Evolutionary conservation across 768 basidiomycete genomes (phyloP).

Genomic region (Candolleomyces efflorescens): DNA sequence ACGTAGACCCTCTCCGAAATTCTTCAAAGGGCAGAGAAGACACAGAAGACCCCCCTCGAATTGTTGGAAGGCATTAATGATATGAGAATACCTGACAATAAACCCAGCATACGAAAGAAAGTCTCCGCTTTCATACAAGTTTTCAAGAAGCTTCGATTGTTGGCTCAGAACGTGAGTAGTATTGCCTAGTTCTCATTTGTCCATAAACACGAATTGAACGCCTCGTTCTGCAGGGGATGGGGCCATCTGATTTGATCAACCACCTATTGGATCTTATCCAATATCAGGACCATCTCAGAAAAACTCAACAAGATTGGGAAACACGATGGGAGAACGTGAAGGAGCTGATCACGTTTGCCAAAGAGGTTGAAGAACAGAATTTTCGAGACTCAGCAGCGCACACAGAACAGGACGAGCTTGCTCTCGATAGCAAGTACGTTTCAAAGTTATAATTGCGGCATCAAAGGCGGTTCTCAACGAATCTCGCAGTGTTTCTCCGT

Average conservation of each 20-base stretch:
- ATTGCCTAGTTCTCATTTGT: neutral
- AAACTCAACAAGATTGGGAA: constrained; percentile 70
- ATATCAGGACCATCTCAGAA: constrained; percentile 67
- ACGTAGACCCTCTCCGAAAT: constrained; percentile 60
- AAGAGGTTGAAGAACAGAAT: constrained; percentile 40
- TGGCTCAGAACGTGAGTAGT: constrained; percentile 49
- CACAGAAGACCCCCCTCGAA: constrained; percentile 50
- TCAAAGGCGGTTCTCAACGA: neutral
- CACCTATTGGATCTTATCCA: constrained; percentile 50
- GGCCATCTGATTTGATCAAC: constrained; percentile 62
- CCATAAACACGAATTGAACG: neutral
- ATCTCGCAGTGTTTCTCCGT: constrained; percentile 39
- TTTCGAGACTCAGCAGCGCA: constrained; percentile 10
- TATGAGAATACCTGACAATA: constrained; percentile 57
- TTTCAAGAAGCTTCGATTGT: constrained; percentile 46
- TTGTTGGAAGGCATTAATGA: constrained; percentile 63
- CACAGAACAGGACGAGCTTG: constrained; percentile 5
- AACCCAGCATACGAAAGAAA: constrained; percentile 63
- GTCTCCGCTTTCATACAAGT: constrained; percentile 54
- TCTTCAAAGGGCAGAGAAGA: constrained; percentile 43
- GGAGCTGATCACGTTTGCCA: constrained; percentile 78
- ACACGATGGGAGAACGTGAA: constrained; percentile 83
- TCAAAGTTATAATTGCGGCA: too few species aligned
- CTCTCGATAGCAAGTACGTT: neutral
- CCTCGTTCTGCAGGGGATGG: constrained; percentile 38